phyloP scores from a whole-genome alignment of 1,284 basidiomycete genomes.

The Pseudozyma pruni region DNA sequence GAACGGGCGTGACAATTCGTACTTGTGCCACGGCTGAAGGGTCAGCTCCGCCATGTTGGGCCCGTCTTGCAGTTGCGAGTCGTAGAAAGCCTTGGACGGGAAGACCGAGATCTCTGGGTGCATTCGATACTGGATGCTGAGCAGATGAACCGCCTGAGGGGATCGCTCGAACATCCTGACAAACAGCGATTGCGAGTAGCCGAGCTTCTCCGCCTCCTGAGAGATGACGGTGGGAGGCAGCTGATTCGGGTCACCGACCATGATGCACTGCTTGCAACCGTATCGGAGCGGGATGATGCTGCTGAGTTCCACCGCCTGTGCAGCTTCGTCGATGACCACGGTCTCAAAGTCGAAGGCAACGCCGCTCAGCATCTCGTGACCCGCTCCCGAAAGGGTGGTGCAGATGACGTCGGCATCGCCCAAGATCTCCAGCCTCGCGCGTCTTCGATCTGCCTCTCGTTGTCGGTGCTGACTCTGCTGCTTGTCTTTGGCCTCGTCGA shows the following conservation, averaged over 20 bases:
- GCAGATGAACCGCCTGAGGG: slow-evolving; percentile 83
- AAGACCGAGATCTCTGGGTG: slow-evolving; percentile 93
- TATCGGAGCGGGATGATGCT: slow-evolving; percentile 97
- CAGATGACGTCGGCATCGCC: slow-evolving; percentile 87
- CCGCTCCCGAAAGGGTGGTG: slow-evolving; percentile 84
- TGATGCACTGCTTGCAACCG: slow-evolving; percentile 82
- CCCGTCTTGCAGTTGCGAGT: slow-evolving; percentile 83
- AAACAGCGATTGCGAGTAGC: slow-evolving; percentile 91
- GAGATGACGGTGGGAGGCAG: slow-evolving; percentile 96
- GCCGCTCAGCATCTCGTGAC: slow-evolving; percentile 84
- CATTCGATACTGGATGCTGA: slow-evolving; percentile 99
- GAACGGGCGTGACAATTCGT: slow-evolving; percentile 84
- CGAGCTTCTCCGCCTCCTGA: slow-evolving; percentile 79
- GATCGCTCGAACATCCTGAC: slow-evolving; percentile 86
- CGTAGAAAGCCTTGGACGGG: slow-evolving; percentile 90
- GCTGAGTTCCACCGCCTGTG: slow-evolving; percentile 94
- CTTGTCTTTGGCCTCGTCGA: slow-evolving; percentile 61
- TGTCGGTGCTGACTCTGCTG: slow-evolving; percentile 52
- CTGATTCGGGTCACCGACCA: slow-evolving; percentile 98
- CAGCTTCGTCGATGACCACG: slow-evolving; percentile 97
- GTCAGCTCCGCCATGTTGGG: slow-evolving; percentile 88
- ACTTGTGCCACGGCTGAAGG: slow-evolving; percentile 83
- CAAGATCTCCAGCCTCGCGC: slow-evolving; percentile 54
- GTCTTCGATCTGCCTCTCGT: slow-evolving; percentile 54
- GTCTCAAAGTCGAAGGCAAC: slow-evolving; percentile 85